A percentile compares a stretch with the other conserved stretches of the same genome.
phyloP scores from a whole-genome alignment of 2,329 filamentous ascomycete species.

The Trichophyton benhamiae region DNA sequence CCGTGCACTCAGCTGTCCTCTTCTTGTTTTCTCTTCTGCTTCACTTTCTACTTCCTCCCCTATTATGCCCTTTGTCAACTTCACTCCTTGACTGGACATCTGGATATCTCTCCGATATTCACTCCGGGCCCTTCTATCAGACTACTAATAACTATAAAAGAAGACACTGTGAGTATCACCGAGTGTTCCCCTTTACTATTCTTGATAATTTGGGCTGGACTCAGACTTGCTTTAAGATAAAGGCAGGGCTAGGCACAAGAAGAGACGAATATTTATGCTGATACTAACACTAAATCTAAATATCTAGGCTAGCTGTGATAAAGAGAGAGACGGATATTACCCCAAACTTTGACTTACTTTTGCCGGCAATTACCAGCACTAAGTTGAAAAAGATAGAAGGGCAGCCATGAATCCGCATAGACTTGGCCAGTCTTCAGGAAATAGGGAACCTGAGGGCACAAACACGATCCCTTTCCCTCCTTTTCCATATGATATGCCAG shows the following conservation, averaged over 20 bases:
- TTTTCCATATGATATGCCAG: background rate
- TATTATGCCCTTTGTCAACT: background rate
- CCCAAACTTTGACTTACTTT: background rate
- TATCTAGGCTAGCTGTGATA: background rate
- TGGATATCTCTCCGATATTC: background rate
- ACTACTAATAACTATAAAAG: background rate
- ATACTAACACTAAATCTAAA: background rate
- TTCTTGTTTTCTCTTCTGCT: background rate
- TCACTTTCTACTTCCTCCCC: background rate
- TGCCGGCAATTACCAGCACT: background rate
- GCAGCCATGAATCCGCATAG: background rate
- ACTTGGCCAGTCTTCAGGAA: background rate
- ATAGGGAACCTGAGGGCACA: background rate
- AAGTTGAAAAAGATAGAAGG: background rate
- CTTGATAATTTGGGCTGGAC: background rate
- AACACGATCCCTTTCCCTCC: background rate
- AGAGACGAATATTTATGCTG: background rate
- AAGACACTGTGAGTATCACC: background rate
- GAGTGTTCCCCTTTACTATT: background rate
- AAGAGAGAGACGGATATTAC: background rate
- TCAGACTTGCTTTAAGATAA: background rate
- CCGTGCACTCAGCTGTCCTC: background rate
- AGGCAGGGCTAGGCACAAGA: background rate
- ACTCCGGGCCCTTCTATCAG: background rate
- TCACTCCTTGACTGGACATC: background rate